Evolutionary conservation across 176 grass and related monocot genomes (phyloP), one percentile per base, ranked within the genome.

Genomic region (Aegilops tauschii): DNA sequence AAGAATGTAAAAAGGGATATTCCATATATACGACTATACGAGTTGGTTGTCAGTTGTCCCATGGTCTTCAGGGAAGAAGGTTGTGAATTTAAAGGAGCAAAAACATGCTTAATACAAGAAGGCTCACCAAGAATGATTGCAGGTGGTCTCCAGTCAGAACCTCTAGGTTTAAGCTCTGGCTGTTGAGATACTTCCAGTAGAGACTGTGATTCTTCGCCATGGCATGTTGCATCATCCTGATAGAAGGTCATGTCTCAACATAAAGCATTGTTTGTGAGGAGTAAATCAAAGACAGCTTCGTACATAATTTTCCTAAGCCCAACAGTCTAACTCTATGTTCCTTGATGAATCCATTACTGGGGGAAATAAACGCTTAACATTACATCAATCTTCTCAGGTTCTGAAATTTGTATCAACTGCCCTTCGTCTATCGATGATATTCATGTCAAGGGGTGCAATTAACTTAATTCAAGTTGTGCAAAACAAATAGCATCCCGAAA

Each of bases 81-180:
- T 78, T 50, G 36, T 7, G 10, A 50, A 61, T 35, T 63, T 37
- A 29, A 75, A 73, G 20, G 61, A 27, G 44, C 47, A 74, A 39
- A 35, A 31, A 3, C 36, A 76, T 37, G 25, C 4, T 69, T 67
- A 71, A 34, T 80, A 70, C 18, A 49, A 62, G 44, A 83, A 65
- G 89, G 68, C 69, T 90, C 63, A 94, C 95, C 92, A 12, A 97
- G 86, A 83, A 97, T 87, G 23, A 90, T 69, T 40, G 80, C 67
- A 8, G 83, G 88, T 83, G 88, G 84, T 78, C 72, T 94, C 86
- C 90, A 87, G 70, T 86, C 70, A 54, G 79, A 74, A 66, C 14
- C 0, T 76, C 66, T 88, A 28, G 66, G 56, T 73, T 73, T 59
- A 69, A 71, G 37, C 20, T 86, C 58, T 72, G 83, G 35, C 76